Conservation (phyloP, 139 green algal species). For the Tetradesmus lagerheimii region DNA sequence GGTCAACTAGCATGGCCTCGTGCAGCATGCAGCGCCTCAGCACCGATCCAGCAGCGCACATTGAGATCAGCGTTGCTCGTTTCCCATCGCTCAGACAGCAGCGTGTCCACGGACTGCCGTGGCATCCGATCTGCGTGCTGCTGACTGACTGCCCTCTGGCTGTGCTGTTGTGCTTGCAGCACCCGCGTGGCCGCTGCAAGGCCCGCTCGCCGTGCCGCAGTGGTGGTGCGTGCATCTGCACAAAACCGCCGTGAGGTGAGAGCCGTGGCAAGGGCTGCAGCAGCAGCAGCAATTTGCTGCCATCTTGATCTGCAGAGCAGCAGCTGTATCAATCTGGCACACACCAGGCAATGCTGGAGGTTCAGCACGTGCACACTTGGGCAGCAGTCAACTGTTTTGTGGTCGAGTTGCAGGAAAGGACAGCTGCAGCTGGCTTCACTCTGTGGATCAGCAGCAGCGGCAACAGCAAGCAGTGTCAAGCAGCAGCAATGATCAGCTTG, state of each 20-base stretch:
- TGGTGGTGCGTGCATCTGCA: constrained; percentile 34
- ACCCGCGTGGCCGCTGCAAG: constrained; percentile 25
- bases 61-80: neutral
- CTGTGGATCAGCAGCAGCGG: no score
- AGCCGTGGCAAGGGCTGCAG: neutral
- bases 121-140: neutral
- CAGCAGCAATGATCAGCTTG: no score
- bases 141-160: neutral
- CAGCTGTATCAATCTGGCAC: neutral
- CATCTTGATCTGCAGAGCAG: neutral
- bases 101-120: neutral
- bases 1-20: neutral
- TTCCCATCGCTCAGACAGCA: neutral
- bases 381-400: no score
- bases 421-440: no score
- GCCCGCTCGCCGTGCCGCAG: constrained; percentile 16
- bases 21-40: neutral
- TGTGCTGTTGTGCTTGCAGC: neutral
- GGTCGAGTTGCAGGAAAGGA: no score
- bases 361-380: neutral
- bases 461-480: no score
- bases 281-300: neutral
- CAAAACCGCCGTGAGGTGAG: constrained; percentile 35
- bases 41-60: neutral
- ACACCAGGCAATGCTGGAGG: neutral